Evolutionary conservation across 108 stramenopile species (phyloP), one percentile per base, ranked within the genome.

Genomic region (Licmophora abbreviata): DNA sequence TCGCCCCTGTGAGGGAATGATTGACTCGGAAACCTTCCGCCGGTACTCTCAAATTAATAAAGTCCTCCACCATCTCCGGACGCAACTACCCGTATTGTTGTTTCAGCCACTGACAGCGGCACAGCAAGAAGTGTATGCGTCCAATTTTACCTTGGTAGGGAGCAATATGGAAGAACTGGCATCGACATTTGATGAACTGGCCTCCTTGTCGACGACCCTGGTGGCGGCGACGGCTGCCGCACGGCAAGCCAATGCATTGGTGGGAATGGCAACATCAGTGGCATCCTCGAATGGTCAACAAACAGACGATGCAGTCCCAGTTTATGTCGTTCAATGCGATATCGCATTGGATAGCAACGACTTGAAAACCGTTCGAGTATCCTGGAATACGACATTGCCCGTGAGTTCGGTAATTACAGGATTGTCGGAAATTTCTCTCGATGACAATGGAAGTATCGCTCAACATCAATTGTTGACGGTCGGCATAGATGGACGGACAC

Each of bases 211-310:
- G 25, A 51, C 60, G 24, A 59, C 59, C 7, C 54, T 68, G 4
- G 67, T 68, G 21, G 23, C 59, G 41, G 46, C 51, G 7, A 59
- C 58, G 1, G 22, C 52, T 15, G 54, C 59, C 3, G 60, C 67
- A 1, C 44, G 36, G 36, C 47, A 49, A 26, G 54, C 62, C 3
- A 46, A 46, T 25, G 23, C 24, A 25, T 46, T 46, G 23, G 21
- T 24, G n/a, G 23, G 45, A 25, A 26, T 26, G 22, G n/a, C 14
- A 22, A 3, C 45, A 1, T 22, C 45, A 11, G 34, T 10, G 14
- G 34, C 12, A 35, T 35, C 34, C 12, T 11, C 11, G 10, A 10
- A 35, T 10, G 34, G 14, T 35, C 11, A 35, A 35, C 12, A 10
- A 35, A 11, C 34, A 35, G 14, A 10, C 11, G 34, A 35, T 35